A percentile compares a stretch with the other conserved stretches of the same genome.
These are phyloP conservation scores for Avicennia marina DNA, from an alignment of 257 asterid species.

Conservation along the genomic window DNA sequence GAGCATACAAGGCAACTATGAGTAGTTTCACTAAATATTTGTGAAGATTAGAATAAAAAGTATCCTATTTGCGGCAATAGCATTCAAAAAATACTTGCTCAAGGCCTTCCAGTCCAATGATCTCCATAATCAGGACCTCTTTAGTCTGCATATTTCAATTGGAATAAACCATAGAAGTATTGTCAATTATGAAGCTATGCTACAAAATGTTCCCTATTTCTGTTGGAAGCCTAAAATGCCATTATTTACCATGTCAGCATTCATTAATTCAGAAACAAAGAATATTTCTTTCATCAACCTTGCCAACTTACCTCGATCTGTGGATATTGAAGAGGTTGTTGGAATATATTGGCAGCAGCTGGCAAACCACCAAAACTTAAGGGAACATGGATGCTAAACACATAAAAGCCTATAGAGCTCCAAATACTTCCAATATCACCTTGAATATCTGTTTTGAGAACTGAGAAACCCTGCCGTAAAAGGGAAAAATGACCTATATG, in stretches of 20 bases:
- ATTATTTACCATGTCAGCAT: background rate
- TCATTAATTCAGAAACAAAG: background rate
- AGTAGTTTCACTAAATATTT: no score
- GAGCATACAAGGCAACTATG: no score
- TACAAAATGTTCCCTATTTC: background rate
- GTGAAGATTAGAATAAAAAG: no score
- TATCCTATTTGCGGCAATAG: no score
- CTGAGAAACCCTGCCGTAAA: constrained; percentile 63
- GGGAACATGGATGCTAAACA: constrained; percentile 78
- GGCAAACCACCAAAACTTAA: constrained; percentile 88
- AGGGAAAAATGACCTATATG: background rate
- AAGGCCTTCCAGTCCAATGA: no score
- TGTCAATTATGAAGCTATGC: background rate
- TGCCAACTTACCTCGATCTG: constrained; percentile 41
- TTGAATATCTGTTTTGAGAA: constrained; percentile 41
- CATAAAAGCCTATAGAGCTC: constrained; percentile 69
- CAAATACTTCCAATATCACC: constrained; percentile 55
- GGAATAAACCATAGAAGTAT: constrained; percentile 2
- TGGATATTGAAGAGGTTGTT: constrained; percentile 52
- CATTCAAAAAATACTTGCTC: no score
- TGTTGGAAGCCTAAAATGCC: background rate
- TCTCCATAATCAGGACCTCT: background rate
- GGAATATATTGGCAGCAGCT: constrained; percentile 47
- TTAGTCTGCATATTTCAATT: background rate
- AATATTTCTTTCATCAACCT: constrained; percentile 5